Conservation (phyloP, 768 basidiomycete species). For the Brasilioporus rufonigricans region DNA sequence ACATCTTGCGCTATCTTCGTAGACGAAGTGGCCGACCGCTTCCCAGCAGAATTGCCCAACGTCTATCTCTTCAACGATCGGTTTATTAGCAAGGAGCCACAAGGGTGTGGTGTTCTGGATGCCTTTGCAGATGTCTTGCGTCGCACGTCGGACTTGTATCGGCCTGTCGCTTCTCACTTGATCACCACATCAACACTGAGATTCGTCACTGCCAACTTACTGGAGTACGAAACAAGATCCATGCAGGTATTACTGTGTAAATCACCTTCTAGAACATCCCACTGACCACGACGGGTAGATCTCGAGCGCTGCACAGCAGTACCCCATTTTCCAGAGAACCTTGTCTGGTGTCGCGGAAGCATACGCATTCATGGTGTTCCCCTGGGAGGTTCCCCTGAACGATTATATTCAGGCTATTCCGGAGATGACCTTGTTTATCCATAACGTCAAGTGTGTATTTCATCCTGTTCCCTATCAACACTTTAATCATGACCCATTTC, state of each 20-base stretch:
- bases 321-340: slow-evolving; percentile 26
- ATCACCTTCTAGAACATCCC: neutral
- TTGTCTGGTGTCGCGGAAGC: slow-evolving; percentile 35
- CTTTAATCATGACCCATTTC: neutral
- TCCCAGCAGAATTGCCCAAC: slow-evolving; percentile 17
- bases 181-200: slow-evolving; percentile 38
- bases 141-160: slow-evolving; percentile 29
- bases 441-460: slow-evolving; percentile 36
- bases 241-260: slow-evolving; percentile 22
- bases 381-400: slow-evolving; percentile 30
- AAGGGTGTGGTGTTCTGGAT: slow-evolving; percentile 33
- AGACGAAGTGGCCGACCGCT: slow-evolving; percentile 35
- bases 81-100: slow-evolving; percentile 28
- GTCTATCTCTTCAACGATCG: slow-evolving; percentile 36
- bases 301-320: slow-evolving; percentile 24
- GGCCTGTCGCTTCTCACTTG: slow-evolving; percentile 31
- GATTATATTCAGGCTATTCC: slow-evolving; percentile 40
- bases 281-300: neutral
- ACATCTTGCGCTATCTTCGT: slow-evolving; percentile 37
- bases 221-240: slow-evolving; percentile 32
- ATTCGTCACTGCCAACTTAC: slow-evolving; percentile 32
- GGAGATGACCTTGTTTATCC: slow-evolving; percentile 32
- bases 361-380: slow-evolving; percentile 37
- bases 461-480: neutral
- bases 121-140: slow-evolving; percentile 33